phyloP scores from a whole-genome alignment of 2,329 filamentous ascomycete species.

The Pseudocercospora eumusae region DNA sequence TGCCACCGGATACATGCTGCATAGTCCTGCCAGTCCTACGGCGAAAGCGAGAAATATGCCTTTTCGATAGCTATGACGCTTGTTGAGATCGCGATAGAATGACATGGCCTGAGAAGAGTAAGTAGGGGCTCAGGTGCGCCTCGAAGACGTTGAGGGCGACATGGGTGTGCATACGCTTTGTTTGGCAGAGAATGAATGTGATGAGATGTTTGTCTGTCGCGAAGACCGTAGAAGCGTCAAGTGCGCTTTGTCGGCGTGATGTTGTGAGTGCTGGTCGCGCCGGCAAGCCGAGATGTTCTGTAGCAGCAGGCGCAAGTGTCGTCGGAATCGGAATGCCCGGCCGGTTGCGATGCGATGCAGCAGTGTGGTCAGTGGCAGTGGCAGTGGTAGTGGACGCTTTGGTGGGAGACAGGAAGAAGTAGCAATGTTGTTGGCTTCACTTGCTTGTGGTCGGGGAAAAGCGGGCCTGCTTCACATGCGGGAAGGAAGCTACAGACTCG shows the following conservation, averaged over 20 bases:
- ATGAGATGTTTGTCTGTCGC: constrained; percentile 7
- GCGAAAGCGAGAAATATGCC: constrained; percentile 37
- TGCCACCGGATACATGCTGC: constrained; percentile 40
- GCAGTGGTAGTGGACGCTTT: neutral
- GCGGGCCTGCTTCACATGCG: neutral
- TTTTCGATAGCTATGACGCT: constrained; percentile 38
- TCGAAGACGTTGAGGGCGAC: constrained; percentile 13
- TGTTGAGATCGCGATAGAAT: constrained; percentile 37
- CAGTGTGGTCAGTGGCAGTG: neutral
- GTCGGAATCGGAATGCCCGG: neutral
- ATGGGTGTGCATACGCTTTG: constrained; percentile 10
- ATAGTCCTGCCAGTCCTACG: constrained; percentile 38
- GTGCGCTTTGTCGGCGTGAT: constrained; percentile 1
- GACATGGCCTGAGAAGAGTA: constrained; percentile 20
- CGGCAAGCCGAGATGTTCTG: neutral
- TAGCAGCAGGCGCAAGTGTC: neutral
- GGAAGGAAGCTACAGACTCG: neutral
- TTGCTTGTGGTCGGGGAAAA: neutral
- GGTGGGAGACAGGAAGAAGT: neutral
- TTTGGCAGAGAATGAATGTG: neutral
- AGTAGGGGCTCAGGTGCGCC: constrained; percentile 21
- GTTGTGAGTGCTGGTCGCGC: neutral
- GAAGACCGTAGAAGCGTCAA: neutral
- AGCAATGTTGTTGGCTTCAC: constrained; percentile 3
- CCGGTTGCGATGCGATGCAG: neutral